Base-by-base conservation (phyloP, 108 stramenopile genomes). In the Heterococcus sp. region DNA sequence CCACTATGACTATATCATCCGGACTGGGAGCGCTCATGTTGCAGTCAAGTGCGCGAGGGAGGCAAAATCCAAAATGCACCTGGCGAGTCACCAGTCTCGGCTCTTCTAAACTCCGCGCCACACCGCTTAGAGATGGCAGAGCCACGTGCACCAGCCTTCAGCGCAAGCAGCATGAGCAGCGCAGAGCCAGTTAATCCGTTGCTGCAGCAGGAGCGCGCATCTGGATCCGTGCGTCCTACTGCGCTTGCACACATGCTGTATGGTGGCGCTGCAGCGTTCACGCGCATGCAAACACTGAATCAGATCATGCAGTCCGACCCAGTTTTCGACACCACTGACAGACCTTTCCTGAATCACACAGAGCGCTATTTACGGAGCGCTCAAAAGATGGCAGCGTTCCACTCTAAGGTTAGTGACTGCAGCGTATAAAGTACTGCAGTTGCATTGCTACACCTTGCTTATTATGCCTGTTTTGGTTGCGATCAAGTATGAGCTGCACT, bases 1-100 rank as follows among this genome's bases (percentile, higher is more conserved):
- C 75, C 31, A 88, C 84, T 38, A 88, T 73, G 33, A 88, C 84
- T 58, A 88, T 85, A 70, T 88, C 88, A 35, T 79, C 78, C 11
- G 78, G 71, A 65, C 78, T 79, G 46, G n/a, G n/a, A n/a, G n/a
- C n/a, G n/a, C 46, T 21, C 46, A 58, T 58, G 21, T 8, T 58
- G 46, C 46, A 14, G 14, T 58, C 46, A 14, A 8, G 46, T 58
- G 14, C 8, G 46, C n/a, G n/a, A n/a, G n/a, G n/a, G n/a, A n/a
- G n/a, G n/a, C n/a, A n/a, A n/a, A n/a, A n/a, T n/a, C n/a, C n/a
- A n/a, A n/a, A n/a, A n/a, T n/a, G n/a, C n/a, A n/a, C n/a, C n/a
- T n/a, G n/a, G n/a, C n/a, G n/a, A n/a, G n/a, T n/a, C n/a, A n/a
- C n/a, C n/a, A n/a, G n/a, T n/a, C n/a, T n/a, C n/a, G n/a, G n/a